Evolutionary conservation across 2,329 filamentous ascomycete genomes (phyloP), one percentile per base, ranked within the genome.

Genomic region (Colletotrichum caudatum): DNA sequence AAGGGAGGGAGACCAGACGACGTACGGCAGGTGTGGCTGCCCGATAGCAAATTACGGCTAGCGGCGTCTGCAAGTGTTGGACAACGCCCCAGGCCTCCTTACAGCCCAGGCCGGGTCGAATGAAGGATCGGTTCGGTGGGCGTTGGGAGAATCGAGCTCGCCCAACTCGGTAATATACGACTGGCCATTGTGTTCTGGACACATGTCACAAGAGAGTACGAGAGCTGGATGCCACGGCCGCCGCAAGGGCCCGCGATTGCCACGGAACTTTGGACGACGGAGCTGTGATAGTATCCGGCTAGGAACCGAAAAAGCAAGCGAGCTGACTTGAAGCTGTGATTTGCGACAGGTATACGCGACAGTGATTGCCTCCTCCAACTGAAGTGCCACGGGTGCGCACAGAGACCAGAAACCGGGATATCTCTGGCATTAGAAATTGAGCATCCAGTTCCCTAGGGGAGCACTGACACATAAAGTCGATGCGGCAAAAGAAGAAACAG

Each of bases 211-310:
- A 29, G 16, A 9, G 53, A 16, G 5, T 44, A 54, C 50, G 50
- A 41, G 5, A 41, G 51, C 29, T 62, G 39, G 6, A 20, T 33
- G 35, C 67, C 59, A 63, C 57, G n/a, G 37, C 57, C 35, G 46
- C 51, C 37, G 68, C 41, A 62, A 67, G 67, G 56, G 35, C 56
- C 56, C 56, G 67, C 29, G 44, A 1, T 48, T 23, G 44, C 44
- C 44, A n/a, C 20, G 29, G 8, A 50, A 26, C 35, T 56, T 56
- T 53, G 48, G 33, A 33, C 29, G 46, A 61, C 39, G n/a, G 26
- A 57, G 16, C 18, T 26, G 26, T 48, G 33, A 44, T 26, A 20
- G 37, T n/a, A 12, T 48, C 5, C 7, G 11, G 14, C 26, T 4
- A 23, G 14, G 26, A 44, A 11, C 18, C 53, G 44, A 8, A 50